Percentiles rank a stretch among this genome's conserved stretches.
phyloP scores from a whole-genome alignment of 345 rosid genomes.

The Lepidium didymum region DNA sequence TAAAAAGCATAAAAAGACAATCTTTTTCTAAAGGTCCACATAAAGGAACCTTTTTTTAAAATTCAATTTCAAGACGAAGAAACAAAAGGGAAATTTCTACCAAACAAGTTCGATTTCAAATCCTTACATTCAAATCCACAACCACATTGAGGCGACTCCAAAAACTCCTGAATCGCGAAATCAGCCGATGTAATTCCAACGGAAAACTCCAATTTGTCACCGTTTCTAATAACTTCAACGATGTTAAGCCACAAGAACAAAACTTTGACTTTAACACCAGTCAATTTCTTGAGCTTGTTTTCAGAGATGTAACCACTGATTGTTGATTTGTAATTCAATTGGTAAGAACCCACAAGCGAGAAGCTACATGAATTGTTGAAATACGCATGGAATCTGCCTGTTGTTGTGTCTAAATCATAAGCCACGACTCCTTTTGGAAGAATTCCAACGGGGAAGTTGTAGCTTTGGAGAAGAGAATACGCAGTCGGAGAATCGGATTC shows the following conservation, averaged over 20 bases:
- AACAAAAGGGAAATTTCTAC: conserved; percentile 32
- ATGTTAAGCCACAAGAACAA: conserved; percentile 87
- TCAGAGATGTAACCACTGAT: conserved; percentile 69
- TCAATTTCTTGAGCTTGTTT: conserved; percentile 48
- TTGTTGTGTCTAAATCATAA: conserved; percentile 58
- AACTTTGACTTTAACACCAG: conserved; percentile 83
- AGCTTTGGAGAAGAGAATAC: conserved; percentile 58
- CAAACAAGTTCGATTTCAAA: conserved; percentile 32
- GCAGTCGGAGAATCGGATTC: conserved; percentile 36
- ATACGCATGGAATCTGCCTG: conserved; percentile 58
- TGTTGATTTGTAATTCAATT: conserved; percentile 62
- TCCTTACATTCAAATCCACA: conserved; percentile 73
- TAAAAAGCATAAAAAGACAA: not conserved
- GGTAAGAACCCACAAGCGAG: conserved; percentile 84
- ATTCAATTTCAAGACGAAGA: conserved; percentile 44
- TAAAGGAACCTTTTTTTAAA: not conserved
- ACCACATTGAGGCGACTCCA: conserved; percentile 84
- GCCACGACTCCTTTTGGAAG: conserved; percentile 62
- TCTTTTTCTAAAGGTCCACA: not conserved
- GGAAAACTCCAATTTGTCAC: conserved; percentile 63
- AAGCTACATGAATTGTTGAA: conserved; percentile 66
- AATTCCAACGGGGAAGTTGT: conserved; percentile 73
- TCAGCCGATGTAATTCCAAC: conserved; percentile 88
- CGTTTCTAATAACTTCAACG: conserved; percentile 65
- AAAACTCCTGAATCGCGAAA: conserved; percentile 70